Evolutionary conservation across 148 eudicot genomes (phyloP).

Genomic region (Nepenthes mirabilis): DNA sequence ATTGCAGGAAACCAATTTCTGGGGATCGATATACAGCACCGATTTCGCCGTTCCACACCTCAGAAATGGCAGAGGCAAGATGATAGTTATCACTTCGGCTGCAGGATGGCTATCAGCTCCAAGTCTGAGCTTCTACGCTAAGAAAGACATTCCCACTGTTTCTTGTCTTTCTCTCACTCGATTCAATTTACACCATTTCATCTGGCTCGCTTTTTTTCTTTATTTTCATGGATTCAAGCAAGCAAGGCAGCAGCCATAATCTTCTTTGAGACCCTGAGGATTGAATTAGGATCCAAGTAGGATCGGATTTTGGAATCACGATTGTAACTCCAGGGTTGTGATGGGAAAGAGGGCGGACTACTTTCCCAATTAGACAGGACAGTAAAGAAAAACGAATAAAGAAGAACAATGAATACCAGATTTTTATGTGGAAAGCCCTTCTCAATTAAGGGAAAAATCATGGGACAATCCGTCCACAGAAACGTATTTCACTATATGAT

Average conservation of each 20-base stretch:
- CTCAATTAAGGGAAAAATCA: no score
- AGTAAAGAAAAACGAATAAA: no score
- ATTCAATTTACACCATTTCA: background rate
- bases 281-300: conserved; percentile 19
- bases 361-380: no score
- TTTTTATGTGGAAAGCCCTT: no score
- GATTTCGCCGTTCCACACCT: conserved; percentile 42
- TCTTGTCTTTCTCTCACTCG: background rate
- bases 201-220: background rate
- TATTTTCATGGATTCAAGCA: conserved; percentile 14
- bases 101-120: conserved; percentile 41
- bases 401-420: no score
- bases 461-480: no score
- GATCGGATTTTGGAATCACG: conserved; percentile 21
- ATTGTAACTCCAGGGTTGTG: conserved; percentile 34
- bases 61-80: conserved; percentile 32
- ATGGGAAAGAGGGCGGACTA: no score
- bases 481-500: no score
- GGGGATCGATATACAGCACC: conserved; percentile 51
- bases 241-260: conserved; percentile 41
- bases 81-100: conserved; percentile 34
- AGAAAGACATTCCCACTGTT: conserved; percentile 4
- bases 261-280: conserved; percentile 32
- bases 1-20: conserved; percentile 60
- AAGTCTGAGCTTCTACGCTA: conserved; percentile 39